A percentile compares a stretch with the other conserved stretches of the same genome.
Conservation (phyloP, 2,329 filamentous ascomycete species). For the Sclerotinia nivalis region DNA sequence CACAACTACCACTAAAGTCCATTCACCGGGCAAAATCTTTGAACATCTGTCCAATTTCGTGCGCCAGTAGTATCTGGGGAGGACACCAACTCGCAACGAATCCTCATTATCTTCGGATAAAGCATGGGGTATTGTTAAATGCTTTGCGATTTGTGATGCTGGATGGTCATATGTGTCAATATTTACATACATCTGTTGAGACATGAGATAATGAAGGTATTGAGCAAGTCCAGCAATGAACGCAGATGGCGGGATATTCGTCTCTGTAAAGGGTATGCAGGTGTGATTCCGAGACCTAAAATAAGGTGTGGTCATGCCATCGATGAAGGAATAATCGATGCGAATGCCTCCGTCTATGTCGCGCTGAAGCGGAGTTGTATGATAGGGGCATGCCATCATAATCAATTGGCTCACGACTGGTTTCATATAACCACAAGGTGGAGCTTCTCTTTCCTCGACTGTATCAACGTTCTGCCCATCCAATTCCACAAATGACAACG, state of each 20-base stretch:
- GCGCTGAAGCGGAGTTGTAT: background rate
- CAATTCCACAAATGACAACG: background rate
- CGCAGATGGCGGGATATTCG: background rate
- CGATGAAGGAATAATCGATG: background rate
- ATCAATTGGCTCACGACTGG: constrained; percentile 8
- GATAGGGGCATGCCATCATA: background rate
- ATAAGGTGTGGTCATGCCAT: background rate
- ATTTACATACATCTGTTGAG: background rate
- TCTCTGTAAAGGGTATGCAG: background rate
- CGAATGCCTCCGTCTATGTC: background rate
- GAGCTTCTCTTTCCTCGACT: background rate
- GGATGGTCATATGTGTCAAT: background rate
- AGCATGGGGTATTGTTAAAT: constrained; percentile 2
- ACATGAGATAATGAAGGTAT: background rate
- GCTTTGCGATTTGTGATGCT: background rate
- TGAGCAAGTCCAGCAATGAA: constrained; percentile 12
- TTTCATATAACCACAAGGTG: background rate
- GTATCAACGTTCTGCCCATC: no score
- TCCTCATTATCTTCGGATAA: background rate
- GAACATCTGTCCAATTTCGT: background rate
- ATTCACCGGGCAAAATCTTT: constrained; percentile 11
- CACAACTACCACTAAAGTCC: background rate
- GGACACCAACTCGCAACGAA: background rate
- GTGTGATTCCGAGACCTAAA: background rate
- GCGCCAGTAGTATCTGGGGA: background rate